Conservation (phyloP, 2,329 filamentous ascomycete species). For the Aspergillus carbonarius region DNA sequence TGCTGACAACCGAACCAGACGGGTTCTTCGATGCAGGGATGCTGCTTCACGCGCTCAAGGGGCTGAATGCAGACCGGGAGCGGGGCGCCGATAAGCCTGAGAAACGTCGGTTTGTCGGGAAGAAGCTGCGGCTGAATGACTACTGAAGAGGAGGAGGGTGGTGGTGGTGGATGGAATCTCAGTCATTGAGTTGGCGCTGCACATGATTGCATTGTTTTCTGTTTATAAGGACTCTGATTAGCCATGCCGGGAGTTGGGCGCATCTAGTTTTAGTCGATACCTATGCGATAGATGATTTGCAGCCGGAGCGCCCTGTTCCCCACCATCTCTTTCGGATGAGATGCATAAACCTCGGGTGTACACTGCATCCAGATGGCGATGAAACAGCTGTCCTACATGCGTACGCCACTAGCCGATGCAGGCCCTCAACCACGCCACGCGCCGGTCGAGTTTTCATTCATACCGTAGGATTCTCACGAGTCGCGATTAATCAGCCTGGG, state of each 20-base stretch:
- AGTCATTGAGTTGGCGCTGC: not conserved
- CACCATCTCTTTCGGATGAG: not conserved
- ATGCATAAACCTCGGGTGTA: not conserved
- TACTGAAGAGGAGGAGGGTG: constrained; percentile 30
- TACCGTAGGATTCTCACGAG: too few relatives aligned
- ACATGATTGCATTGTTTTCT: not conserved
- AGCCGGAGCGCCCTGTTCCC: not conserved
- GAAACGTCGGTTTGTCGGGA: constrained; percentile 45
- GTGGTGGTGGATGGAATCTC: too few relatives aligned
- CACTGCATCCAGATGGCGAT: not conserved
- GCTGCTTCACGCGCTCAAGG: constrained; percentile 83
- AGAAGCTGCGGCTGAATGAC: constrained; percentile 50
- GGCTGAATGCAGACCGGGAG: constrained; percentile 41
- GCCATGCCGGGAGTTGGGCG: not conserved
- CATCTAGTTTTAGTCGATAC: not conserved
- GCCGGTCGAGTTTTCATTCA: not conserved
- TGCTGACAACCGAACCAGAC: constrained; percentile 55
- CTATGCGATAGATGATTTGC: not conserved
- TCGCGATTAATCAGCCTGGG: too few relatives aligned
- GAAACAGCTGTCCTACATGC: not conserved
- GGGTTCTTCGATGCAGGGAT: constrained; percentile 98
- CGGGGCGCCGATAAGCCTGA: constrained; percentile 37
- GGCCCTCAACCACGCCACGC: not conserved
- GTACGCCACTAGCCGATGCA: not conserved
- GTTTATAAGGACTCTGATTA: not conserved